phyloP scores from a whole-genome alignment of 805 yeast genomes.

The Zygotorulaspora florentina region DNA sequence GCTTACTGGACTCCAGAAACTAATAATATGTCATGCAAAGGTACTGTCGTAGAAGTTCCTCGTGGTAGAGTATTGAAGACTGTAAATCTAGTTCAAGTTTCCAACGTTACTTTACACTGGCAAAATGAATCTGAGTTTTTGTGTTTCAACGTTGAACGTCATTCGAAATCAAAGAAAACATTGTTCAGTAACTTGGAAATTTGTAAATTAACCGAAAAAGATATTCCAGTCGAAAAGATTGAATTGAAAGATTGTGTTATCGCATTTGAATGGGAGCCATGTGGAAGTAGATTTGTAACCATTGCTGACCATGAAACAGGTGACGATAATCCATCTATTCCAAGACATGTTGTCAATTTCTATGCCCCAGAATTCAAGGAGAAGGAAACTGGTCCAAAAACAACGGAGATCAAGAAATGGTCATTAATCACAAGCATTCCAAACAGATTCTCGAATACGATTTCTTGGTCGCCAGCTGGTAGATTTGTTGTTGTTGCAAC shows the following conservation, averaged over 20 bases:
- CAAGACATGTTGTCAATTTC: conserved; percentile 66
- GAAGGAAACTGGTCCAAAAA: conserved; percentile 43
- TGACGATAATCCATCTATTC: conserved; percentile 56
- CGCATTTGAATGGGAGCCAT: conserved; percentile 95
- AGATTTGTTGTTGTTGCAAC: conserved; percentile 64
- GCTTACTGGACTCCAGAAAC: conserved; percentile 98
- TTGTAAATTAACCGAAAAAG: conserved; percentile 81
- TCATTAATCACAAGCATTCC: conserved; percentile 53
- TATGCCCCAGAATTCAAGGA: conserved; percentile 70
- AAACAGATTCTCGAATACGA: conserved; percentile 64
- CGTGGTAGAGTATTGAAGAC: conserved; percentile 80
- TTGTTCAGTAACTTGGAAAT: conserved; percentile 87
- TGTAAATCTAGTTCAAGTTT: conserved; percentile 89
- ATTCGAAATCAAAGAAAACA: conserved; percentile 91
- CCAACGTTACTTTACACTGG: conserved; percentile 90
- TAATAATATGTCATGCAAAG: conserved; percentile 90
- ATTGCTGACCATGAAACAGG: conserved; percentile 57
- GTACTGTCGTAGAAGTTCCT: conserved; percentile 83
- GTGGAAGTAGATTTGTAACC: conserved; percentile 77
- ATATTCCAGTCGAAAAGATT: conserved; percentile 89
- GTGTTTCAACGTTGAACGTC: conserved; percentile 95
- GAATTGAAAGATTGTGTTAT: conserved; percentile 87
- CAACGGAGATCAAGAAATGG: conserved; percentile 47
- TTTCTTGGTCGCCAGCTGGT: conserved; percentile 90
- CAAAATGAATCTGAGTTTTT: conserved; percentile 78